A percentile compares a stretch with the other conserved stretches of the same genome.
Evolutionary conservation across 805 yeast species (phyloP).

Genomic region (Ogataea corticis): DNA sequence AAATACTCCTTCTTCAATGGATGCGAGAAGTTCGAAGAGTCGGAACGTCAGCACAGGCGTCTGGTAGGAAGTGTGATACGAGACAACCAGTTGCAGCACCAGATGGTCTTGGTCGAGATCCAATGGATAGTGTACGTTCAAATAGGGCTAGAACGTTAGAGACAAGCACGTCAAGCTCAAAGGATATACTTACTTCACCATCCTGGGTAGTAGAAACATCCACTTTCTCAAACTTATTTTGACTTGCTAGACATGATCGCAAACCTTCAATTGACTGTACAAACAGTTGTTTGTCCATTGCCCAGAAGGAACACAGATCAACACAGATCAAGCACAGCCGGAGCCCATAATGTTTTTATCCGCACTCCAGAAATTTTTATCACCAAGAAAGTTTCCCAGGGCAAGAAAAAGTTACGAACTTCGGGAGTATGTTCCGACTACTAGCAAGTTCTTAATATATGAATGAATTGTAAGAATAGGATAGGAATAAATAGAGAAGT

Average conservation of each 20-base stretch:
- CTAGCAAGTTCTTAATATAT: background rate
- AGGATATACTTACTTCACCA: background rate
- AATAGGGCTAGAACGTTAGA: background rate
- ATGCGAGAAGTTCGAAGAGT: background rate
- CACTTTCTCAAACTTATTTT: too few relatives aligned
- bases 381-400: too few relatives aligned
- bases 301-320: too few relatives aligned
- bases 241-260: background rate
- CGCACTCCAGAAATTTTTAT: too few relatives aligned
- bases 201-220: background rate
- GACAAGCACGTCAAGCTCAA: too few relatives aligned
- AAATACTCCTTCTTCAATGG: background rate
- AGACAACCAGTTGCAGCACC: constrained; percentile 11
- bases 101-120: background rate
- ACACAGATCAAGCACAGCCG: too few relatives aligned
- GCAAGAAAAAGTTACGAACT: too few relatives aligned
- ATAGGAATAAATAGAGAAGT: constrained; percentile 7
- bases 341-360: too few relatives aligned
- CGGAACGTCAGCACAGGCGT: constrained; percentile 23
- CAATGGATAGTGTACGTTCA: background rate
- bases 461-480: constrained; percentile 8
- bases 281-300: background rate
- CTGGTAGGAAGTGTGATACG: constrained; percentile 11
- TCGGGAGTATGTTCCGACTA: too few relatives aligned
- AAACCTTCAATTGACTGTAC: background rate